A percentile compares a stretch with the other conserved stretches of the same genome.
These are phyloP conservation scores for Schwanniomyces pseudopolymorphus DNA, from an alignment of 805 yeast species.

Conservation along the genomic window DNA sequence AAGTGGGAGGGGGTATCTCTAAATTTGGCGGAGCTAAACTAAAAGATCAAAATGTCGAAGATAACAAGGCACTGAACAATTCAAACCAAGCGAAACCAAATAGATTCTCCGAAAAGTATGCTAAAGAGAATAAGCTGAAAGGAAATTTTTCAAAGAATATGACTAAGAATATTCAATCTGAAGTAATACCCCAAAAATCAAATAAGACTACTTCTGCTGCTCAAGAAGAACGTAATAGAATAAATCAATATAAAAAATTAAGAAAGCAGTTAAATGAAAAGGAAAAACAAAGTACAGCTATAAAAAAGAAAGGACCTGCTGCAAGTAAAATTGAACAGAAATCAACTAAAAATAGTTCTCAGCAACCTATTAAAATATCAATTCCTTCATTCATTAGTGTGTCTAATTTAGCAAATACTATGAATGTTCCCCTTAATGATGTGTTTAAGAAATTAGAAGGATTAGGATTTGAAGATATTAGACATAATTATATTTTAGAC, in stretches of 20 bases:
- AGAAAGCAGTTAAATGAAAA: constrained; percentile 7
- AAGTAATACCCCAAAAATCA: background rate
- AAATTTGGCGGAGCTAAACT: constrained; percentile 10
- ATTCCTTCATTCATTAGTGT: constrained; percentile 81
- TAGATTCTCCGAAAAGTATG: constrained; percentile 31
- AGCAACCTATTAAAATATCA: constrained; percentile 27
- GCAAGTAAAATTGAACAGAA: background rate
- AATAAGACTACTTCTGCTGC: background rate
- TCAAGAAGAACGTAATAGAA: constrained; percentile 3
- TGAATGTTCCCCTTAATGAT: constrained; percentile 62
- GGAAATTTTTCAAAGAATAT: background rate
- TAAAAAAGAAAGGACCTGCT: constrained; percentile 12
- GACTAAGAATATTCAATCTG: background rate
- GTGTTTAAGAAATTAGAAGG: constrained; percentile 57
- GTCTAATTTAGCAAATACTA: constrained; percentile 69
- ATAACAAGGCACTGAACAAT: background rate
- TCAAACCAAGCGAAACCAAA: constrained; percentile 20
- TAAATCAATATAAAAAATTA: constrained; percentile 4
- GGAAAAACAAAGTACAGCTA: constrained; percentile 5
- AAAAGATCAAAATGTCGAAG: background rate
- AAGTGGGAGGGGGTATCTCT: constrained; percentile 25
- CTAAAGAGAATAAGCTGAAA: background rate
- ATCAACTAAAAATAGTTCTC: background rate
- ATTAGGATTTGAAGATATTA: constrained; percentile 71
- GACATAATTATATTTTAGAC: constrained; percentile 80